Conservation (phyloP, 2,329 filamentous ascomycete genomes). For the Fusarium equiseti region DNA sequence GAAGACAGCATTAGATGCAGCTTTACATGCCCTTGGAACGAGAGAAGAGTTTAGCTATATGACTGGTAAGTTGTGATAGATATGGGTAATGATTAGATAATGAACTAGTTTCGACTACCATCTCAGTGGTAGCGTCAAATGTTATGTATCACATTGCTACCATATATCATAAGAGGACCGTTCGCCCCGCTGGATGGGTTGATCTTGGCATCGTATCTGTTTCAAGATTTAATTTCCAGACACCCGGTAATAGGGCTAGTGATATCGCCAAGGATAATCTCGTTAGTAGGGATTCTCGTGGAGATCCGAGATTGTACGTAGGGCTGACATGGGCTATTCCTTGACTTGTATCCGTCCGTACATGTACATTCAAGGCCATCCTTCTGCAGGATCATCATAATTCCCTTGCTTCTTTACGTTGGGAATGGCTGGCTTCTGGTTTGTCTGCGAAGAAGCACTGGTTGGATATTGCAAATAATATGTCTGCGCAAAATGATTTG, state of each 20-base stretch:
- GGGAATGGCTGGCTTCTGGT: too few species aligned
- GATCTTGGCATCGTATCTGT: neutral
- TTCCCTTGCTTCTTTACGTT: neutral
- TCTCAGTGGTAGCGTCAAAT: neutral
- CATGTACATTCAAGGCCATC: neutral
- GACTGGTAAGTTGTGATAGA: neutral
- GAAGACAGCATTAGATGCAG: constrained; percentile 31
- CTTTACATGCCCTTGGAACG: neutral
- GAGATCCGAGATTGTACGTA: neutral
- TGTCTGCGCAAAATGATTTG: too few species aligned
- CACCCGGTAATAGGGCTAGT: neutral
- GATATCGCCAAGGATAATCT: neutral
- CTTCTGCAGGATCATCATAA: neutral
- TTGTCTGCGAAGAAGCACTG: too few species aligned
- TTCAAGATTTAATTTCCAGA: neutral
- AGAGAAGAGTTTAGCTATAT: neutral
- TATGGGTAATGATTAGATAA: too few species aligned
- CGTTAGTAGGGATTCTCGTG: neutral
- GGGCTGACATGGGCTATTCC: neutral
- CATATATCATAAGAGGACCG: neutral
- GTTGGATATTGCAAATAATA: too few species aligned
- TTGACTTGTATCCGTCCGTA: neutral
- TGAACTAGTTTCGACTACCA: too few species aligned
- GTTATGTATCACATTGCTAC: neutral
- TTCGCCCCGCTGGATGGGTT: neutral